Percentiles rank a stretch among this genome's conserved stretches.
Evolutionary conservation across 2,329 filamentous ascomycete species (phyloP).

Genomic region (Helotiales sp.): DNA sequence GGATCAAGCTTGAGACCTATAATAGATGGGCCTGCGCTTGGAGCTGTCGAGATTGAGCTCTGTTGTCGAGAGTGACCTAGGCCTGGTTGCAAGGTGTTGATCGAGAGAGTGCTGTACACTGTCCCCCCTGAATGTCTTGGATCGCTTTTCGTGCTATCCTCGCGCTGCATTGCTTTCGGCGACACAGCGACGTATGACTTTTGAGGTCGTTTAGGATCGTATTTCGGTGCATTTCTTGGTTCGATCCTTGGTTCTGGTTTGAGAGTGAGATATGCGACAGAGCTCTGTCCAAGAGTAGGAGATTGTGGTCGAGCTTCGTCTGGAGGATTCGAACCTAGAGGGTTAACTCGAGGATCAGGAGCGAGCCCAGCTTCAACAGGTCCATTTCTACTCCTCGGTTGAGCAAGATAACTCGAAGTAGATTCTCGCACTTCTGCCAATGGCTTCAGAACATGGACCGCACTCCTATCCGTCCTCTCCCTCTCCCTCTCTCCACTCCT

Average conservation of each 20-base stretch:
- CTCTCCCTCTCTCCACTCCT: neutral
- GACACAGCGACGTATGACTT: constrained; percentile 16
- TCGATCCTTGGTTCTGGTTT: neutral
- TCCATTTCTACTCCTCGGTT: neutral
- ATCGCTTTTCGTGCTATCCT: constrained; percentile 17
- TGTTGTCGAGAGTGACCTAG: constrained; percentile 16
- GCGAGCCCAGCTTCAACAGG: neutral
- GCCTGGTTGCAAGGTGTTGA: neutral
- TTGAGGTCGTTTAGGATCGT: constrained; percentile 1
- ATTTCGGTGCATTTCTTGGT: neutral
- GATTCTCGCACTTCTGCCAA: constrained; percentile 40
- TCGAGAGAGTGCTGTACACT: constrained; percentile 17
- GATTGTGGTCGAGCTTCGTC: neutral
- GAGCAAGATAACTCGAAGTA: neutral
- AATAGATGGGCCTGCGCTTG: constrained; percentile 15
- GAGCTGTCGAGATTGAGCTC: constrained; percentile 23
- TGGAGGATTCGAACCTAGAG: neutral
- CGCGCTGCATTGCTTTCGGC: constrained; percentile 6
- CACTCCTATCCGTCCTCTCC: neutral
- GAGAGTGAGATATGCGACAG: neutral
- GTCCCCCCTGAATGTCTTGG: constrained; percentile 26
- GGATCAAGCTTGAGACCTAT: constrained; percentile 12
- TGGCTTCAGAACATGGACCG: constrained; percentile 31
- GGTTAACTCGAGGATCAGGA: neutral
- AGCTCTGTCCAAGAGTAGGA: neutral